Percentiles rank a stretch among this genome's conserved stretches.
Evolutionary conservation across 1,284 basidiomycete species (phyloP).

Genomic region (Ganoderma meredithae): DNA sequence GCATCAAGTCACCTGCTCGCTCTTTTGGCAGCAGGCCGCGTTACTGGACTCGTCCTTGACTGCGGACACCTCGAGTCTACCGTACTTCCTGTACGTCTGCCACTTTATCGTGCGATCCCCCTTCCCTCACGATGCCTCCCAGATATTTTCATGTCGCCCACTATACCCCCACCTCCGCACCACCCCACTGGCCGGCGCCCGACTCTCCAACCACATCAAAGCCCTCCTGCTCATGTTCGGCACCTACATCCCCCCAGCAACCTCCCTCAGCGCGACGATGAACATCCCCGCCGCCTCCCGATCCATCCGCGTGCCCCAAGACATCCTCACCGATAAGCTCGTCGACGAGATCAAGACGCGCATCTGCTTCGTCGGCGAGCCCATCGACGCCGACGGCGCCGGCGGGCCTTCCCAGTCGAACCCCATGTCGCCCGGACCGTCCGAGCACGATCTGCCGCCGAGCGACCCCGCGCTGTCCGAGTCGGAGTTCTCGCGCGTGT

Average conservation of each 20-base stretch:
- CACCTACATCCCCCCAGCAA: constrained; percentile 80
- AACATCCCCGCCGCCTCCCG: constrained; percentile 70
- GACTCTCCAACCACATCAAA: constrained; percentile 78
- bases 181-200: constrained; percentile 83
- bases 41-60: constrained; percentile 93
- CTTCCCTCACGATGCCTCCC: constrained; percentile 3
- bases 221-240: constrained; percentile 83
- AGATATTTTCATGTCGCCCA: constrained; percentile 92
- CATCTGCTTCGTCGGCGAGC: constrained; percentile 78
- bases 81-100: constrained; percentile 76
- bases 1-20: constrained; percentile 87
- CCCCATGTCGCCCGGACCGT: constrained; percentile 41
- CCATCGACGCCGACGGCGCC: constrained; percentile 52
- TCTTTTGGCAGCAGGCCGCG: constrained; percentile 84
- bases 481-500: constrained; percentile 67
- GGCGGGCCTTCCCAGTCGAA: constrained; percentile 51
- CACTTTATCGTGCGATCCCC: fast-evolving
- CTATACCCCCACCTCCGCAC: constrained; percentile 83
- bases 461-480: constrained; percentile 67
- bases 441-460: constrained; percentile 63
- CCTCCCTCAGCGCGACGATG: constrained; percentile 67
- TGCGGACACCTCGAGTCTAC: constrained; percentile 91
- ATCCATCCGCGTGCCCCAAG: constrained; percentile 72
- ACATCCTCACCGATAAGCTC: constrained; percentile 76
- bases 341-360: constrained; percentile 87